Conservation (phyloP, 2,329 filamentous ascomycete genomes). For the Septoria petroselini region DNA sequence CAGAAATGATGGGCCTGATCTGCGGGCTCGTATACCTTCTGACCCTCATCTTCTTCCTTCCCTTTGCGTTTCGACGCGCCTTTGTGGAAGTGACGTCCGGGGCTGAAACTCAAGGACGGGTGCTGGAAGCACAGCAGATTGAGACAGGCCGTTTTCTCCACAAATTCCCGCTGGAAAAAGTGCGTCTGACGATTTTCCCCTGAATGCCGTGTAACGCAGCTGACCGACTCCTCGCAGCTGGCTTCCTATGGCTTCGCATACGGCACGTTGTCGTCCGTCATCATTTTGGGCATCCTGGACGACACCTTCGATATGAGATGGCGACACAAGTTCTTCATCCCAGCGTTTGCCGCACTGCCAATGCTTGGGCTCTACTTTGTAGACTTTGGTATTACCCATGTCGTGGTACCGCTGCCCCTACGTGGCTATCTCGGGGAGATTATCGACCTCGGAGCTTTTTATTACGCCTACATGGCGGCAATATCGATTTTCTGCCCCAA, state of each 20-base stretch:
- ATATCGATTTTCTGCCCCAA: constrained; percentile 98
- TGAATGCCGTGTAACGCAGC: constrained; percentile 49
- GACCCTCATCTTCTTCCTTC: constrained; percentile 85
- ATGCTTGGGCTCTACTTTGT: constrained; percentile 97
- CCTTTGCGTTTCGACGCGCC: constrained; percentile 97
- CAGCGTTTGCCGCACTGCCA: constrained; percentile 86
- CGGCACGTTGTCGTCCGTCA: constrained; percentile 84
- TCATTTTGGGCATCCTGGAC: constrained; percentile 88
- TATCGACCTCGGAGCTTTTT: constrained; percentile 70
- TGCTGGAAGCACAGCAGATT: constrained; percentile 68
- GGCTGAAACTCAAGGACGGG: constrained; percentile 84
- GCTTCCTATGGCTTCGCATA: constrained; percentile 93
- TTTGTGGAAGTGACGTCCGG: constrained; percentile 93
- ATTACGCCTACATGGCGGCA: constrained; percentile 96
- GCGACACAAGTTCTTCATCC: constrained; percentile 98
- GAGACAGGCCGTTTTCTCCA: constrained; percentile 84
- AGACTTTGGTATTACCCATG: constrained; percentile 93
- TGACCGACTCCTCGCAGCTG: constrained; percentile 55
- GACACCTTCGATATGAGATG: constrained; percentile 97
- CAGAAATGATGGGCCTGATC: constrained; percentile 93
- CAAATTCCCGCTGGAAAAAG: constrained; percentile 86
- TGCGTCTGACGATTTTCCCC: constrained; percentile 22
- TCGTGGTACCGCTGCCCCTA: constrained; percentile 84
- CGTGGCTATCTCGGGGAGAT: constrained; percentile 81
- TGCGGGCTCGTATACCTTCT: constrained; percentile 91